A percentile compares a stretch with the other conserved stretches of the same genome.
phyloP scores from a whole-genome alignment of 1,139 yeast genomes.

The Keqinozyma sinolaborantium region DNA sequence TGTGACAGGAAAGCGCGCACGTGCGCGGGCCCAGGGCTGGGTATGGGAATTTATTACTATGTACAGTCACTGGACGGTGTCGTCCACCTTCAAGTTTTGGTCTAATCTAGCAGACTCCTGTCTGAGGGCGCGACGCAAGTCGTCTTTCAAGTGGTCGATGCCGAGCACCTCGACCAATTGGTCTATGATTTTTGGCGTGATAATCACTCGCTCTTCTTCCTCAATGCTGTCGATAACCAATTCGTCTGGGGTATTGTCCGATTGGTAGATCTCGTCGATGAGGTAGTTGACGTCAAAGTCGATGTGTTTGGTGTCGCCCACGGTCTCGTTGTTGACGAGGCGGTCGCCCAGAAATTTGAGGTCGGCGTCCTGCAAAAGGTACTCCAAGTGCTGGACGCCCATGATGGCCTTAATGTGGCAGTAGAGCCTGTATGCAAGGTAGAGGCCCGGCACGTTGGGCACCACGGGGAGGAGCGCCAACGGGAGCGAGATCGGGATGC shows the following conservation, averaged over 20 bases:
- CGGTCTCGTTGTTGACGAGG: slow-evolving; percentile 6
- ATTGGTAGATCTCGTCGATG: slow-evolving; percentile 7
- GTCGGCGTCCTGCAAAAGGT: slow-evolving; percentile 33
- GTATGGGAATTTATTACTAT: background rate
- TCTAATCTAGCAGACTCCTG: slow-evolving; percentile 40
- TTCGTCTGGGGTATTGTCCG: slow-evolving; percentile 6
- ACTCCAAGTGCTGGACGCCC: slow-evolving; percentile 69
- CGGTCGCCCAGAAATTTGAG: slow-evolving; percentile 11
- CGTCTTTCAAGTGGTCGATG: slow-evolving; percentile 34
- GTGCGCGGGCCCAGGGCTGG: background rate
- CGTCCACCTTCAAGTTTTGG: slow-evolving; percentile 15
- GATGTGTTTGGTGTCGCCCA: slow-evolving; percentile 20
- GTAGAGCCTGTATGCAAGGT: slow-evolving; percentile 75
- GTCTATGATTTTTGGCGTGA: slow-evolving; percentile 31
- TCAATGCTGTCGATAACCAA: slow-evolving; percentile 10
- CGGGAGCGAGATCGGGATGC: slow-evolving; percentile 79
- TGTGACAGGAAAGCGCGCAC: background rate
- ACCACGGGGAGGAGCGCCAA: slow-evolving; percentile 78
- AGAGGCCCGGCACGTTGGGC: slow-evolving; percentile 95
- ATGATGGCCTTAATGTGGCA: slow-evolving; percentile 77
- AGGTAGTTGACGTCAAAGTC: slow-evolving; percentile 16
- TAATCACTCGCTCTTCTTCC: slow-evolving; percentile 26
- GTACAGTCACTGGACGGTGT: slow-evolving; percentile 13
- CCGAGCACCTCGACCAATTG: slow-evolving; percentile 22
- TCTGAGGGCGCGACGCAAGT: slow-evolving; percentile 41